Evolutionary conservation across 1,139 yeast genomes (phyloP).

Genomic region (Geotrichum macrosporum): DNA sequence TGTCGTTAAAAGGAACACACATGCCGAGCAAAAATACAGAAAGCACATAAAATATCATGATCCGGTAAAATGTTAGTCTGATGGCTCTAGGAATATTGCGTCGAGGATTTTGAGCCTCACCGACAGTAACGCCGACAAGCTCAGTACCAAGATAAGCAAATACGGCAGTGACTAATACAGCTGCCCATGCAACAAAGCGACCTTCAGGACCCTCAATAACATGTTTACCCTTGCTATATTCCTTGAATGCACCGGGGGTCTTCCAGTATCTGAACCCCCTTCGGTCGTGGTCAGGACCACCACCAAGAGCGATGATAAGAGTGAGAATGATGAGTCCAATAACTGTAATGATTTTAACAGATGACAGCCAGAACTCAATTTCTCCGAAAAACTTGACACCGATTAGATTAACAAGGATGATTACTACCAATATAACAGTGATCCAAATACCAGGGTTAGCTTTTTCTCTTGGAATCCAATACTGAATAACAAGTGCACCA

Average conservation of each 20-base stretch:
- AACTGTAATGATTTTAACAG: constrained; percentile 63
- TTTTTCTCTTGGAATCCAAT: constrained; percentile 51
- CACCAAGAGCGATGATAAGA: constrained; percentile 68
- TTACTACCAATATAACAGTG: constrained; percentile 56
- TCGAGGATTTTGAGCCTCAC: constrained; percentile 75
- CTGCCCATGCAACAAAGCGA: constrained; percentile 59
- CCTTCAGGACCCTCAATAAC: constrained; percentile 43
- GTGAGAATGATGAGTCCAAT: constrained; percentile 67
- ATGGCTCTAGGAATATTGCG: constrained; percentile 73
- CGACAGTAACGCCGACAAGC: constrained; percentile 69
- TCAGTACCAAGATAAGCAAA: constrained; percentile 72
- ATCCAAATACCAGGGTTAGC: constrained; percentile 69
- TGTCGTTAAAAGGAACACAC: constrained; percentile 43
- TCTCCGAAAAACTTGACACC: constrained; percentile 67
- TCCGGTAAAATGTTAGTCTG: constrained; percentile 64
- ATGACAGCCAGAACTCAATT: constrained; percentile 64
- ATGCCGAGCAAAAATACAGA: constrained; percentile 50
- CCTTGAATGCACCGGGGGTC: constrained; percentile 57
- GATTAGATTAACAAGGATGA: constrained; percentile 51
- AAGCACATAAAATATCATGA: constrained; percentile 46
- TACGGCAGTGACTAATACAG: constrained; percentile 49
- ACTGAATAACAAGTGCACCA: constrained; percentile 56
- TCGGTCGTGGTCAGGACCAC: constrained; percentile 60
- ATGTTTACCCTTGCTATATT: constrained; percentile 34
- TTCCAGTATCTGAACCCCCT: constrained; percentile 66